Evolutionary conservation across 2,329 filamentous ascomycete genomes (phyloP), one percentile per base, ranked within the genome.

Genomic region (Penicillium thymicola): DNA sequence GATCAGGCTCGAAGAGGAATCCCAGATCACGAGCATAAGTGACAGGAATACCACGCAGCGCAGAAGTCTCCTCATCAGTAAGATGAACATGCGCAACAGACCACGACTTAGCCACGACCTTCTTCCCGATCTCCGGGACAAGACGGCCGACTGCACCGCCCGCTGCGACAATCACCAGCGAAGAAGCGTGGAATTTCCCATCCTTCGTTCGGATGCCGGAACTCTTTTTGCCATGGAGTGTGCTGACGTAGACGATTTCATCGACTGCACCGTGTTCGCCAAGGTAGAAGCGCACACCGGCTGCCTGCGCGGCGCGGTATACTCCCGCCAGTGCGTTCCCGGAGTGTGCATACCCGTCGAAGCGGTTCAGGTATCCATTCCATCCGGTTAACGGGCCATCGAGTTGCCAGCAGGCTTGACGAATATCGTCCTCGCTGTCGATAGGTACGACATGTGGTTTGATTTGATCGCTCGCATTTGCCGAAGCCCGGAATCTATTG

Each of bases 1-100:
- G 80, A 60, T 87, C 85, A 0, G 85, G 84, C 67, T 87, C 85
- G 55, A 87, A 87, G 71, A 85, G 84, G 74, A 87, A 87, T 0
- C 84, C 84, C 0, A 87, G 72, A 58, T 87, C 85, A 2, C 85
- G 79, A 1, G 81, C 80, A 51, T 86, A 85, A 0, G 81, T 84
- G 0, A 86, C 82, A 0, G 85, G 85, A 11, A 87, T 83, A 2
- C 82, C 81, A 2, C 80, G 78, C 1, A 88, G 77, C 5, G 71
- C 72, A 3, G 78, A 76, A 0, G 80, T 78, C 67, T 88, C 85
- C 0, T 78, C 76, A 6, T 81, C 75, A 0, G 78, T 84, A 1
- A 87, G 76, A 46, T 81, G 79, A 2, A 87, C 74, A 63, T 87
- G 85, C 0, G 81, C 84, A 1, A 88, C 79, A 0, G 81, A 79